phyloP scores from a whole-genome alignment of 768 basidiomycete species.

The Leccinellum luteum region DNA sequence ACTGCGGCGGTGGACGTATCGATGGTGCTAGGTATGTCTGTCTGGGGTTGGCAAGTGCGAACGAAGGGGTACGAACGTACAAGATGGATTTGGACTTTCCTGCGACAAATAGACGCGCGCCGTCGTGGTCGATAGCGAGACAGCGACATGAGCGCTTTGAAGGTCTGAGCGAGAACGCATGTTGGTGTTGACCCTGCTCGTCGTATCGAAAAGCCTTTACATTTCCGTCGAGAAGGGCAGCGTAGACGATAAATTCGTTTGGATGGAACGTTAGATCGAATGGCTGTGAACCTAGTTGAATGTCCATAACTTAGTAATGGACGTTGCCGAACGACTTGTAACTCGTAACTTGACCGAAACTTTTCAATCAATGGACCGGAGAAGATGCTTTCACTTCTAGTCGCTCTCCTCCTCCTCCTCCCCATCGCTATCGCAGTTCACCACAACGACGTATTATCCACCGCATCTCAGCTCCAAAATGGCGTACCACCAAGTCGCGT shows the following conservation, averaged over 20 bases:
- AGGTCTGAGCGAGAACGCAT: constrained; percentile 60
- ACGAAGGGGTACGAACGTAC: constrained; percentile 45
- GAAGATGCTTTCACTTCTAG: constrained; percentile 33
- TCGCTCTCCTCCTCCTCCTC: constrained; percentile 30
- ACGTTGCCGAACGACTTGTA: constrained; percentile 4
- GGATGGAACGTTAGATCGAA: constrained; percentile 93
- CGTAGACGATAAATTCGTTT: constrained; percentile 62
- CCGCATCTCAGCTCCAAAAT: constrained; percentile 8
- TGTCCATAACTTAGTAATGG: constrained; percentile 60
- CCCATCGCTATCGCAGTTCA: constrained; percentile 33
- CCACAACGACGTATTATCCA: constrained; percentile 27
- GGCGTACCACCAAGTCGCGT: constrained; percentile 22
- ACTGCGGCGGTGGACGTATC: constrained; percentile 60
- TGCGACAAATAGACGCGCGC: constrained; percentile 66
- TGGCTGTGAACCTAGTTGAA: constrained; percentile 71
- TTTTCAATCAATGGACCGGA: too few species aligned
- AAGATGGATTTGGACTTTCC: constrained; percentile 79
- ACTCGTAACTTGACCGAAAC: too few species aligned
- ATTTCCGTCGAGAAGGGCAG: constrained; percentile 77
- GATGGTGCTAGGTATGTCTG: constrained; percentile 48
- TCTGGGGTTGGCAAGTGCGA: constrained; percentile 9
- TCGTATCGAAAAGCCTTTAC: constrained; percentile 82
- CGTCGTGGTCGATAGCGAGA: constrained; percentile 65
- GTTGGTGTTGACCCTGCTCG: constrained; percentile 56
- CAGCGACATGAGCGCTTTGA: constrained; percentile 84